Conservation (phyloP, 305 asterid species). For the Coffea humblotiana region DNA sequence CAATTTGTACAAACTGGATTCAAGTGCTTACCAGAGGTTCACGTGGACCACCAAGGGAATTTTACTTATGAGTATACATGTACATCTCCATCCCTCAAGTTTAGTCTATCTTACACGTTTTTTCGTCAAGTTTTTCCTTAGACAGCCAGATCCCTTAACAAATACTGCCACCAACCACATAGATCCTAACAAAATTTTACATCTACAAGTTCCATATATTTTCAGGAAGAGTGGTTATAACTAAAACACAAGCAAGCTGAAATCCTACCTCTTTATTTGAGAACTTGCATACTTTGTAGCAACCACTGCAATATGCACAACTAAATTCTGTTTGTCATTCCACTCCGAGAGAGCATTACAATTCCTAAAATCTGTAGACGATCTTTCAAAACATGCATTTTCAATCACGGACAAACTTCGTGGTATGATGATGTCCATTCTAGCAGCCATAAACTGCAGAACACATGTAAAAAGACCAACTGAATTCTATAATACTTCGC, state of each 20-base stretch:
- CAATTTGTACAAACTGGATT: neutral
- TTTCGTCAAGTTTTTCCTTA: neutral
- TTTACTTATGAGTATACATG: no score
- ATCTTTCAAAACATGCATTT: slow-evolving; percentile 18
- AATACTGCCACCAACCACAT: neutral
- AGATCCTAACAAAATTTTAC: neutral
- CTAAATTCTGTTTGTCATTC: neutral
- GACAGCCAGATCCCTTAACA: neutral
- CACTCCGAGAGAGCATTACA: neutral
- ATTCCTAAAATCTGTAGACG: slow-evolving; percentile 5
- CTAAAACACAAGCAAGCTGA: neutral
- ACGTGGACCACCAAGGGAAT: neutral
- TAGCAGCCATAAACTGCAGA: slow-evolving; percentile 18
- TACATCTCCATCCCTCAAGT: neutral
- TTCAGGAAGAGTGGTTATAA: neutral
- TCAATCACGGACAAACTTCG: slow-evolving; percentile 3
- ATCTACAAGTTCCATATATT: neutral
- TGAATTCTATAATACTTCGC: neutral
- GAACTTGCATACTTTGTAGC: neutral
- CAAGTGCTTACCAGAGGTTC: neutral
- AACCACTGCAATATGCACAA: neutral
- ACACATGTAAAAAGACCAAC: neutral
- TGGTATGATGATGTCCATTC: slow-evolving; percentile 5
- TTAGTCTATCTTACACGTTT: neutral
- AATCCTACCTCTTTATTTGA: slow-evolving; percentile 13